Evolutionary conservation across 2,329 filamentous ascomycete genomes (phyloP), one percentile per base, ranked within the genome.

Genomic region (Phoma sp.): DNA sequence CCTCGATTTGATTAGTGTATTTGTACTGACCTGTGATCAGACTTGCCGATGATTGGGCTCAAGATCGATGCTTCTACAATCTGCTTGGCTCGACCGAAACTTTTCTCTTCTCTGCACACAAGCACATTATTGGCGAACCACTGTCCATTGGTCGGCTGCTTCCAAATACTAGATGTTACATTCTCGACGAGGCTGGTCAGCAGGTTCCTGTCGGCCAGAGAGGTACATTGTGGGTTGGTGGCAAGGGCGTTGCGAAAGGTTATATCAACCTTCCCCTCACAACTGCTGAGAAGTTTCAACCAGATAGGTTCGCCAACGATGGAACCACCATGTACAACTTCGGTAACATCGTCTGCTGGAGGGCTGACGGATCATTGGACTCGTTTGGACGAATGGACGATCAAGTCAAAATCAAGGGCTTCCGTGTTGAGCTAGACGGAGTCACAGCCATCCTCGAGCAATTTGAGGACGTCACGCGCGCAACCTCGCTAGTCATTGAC

Each of bases 321-420:
- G 81, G 82, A 4, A 68, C 66, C 1, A 76, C 72, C 59, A 85
- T 86, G 80, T 86, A 84, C 70, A 83, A 84, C 61, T 86, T 84
- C 2, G 84, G 84, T 6, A 84, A 87, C 59, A 75, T 86, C 18
- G 82, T 80, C 13, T 75, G 77, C 9, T 86, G 83, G 83, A 75
- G 76, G 29, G 64, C 74, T 2, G 79, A 84, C 61, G 83, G 84
- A 8, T 78, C 76, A 18, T 74, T 87, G 33, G 77, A 83, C 35
- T 83, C 82, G 18, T 77, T 84, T 27, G 83, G 84, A 4, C 79
- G 84, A 33, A 77, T 77, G 23, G 84, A 87, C 59, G 83, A 86
- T 56, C 84, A 86, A 63, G 80, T 86, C 53, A 86, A 86, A 70
- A 79, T 86, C 64, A 84, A 71, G 77, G 83, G 84, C 9, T 86